A percentile compares a stretch with the other conserved stretches of the same genome.
phyloP scores from a whole-genome alignment of 768 basidiomycete genomes.

The Phlebiopsis flavidoalba region DNA sequence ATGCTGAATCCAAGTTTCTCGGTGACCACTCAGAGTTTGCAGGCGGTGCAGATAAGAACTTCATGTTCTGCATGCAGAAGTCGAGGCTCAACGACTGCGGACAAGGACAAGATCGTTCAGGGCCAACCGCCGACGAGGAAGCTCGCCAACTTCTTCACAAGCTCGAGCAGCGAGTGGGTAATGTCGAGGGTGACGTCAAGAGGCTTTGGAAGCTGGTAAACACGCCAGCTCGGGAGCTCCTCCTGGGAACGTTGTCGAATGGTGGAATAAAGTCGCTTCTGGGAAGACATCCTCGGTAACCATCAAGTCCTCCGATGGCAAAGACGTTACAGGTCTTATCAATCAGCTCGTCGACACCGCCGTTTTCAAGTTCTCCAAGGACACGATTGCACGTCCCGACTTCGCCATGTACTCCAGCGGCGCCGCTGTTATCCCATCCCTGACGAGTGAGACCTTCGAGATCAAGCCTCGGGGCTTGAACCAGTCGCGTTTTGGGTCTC shows the following conservation, averaged over 20 bases:
- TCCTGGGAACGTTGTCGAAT: constrained; percentile 20
- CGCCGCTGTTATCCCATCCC: constrained; percentile 70
- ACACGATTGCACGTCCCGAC: constrained; percentile 77
- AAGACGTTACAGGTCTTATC: constrained; percentile 68
- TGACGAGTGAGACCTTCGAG: constrained; percentile 79
- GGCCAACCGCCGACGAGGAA: constrained; percentile 44
- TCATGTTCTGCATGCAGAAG: constrained; percentile 36
- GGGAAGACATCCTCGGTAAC: constrained; percentile 33
- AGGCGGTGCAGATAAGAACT: constrained; percentile 27
- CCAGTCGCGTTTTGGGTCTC: constrained; percentile 44
- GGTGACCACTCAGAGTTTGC: constrained; percentile 22
- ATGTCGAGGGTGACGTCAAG: constrained; percentile 62
- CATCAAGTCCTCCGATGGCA: constrained; percentile 72
- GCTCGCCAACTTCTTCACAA: constrained; percentile 46
- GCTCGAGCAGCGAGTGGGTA: constrained; percentile 59
- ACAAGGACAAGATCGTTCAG: constrained; percentile 12
- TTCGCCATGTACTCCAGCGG: constrained; percentile 84
- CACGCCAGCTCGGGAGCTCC: constrained; percentile 21
- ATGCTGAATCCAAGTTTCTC: constrained; percentile 36
- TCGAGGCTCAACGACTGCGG: constrained; percentile 23
- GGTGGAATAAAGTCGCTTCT: constrained; percentile 67
- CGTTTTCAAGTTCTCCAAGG: constrained; percentile 65
- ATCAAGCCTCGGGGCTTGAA: constrained; percentile 48
- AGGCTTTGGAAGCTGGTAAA: constrained; percentile 66
- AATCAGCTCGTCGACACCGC: constrained; percentile 72